Conservation (phyloP, 1,284 basidiomycete genomes). For the Schizophyllum amplum region DNA sequence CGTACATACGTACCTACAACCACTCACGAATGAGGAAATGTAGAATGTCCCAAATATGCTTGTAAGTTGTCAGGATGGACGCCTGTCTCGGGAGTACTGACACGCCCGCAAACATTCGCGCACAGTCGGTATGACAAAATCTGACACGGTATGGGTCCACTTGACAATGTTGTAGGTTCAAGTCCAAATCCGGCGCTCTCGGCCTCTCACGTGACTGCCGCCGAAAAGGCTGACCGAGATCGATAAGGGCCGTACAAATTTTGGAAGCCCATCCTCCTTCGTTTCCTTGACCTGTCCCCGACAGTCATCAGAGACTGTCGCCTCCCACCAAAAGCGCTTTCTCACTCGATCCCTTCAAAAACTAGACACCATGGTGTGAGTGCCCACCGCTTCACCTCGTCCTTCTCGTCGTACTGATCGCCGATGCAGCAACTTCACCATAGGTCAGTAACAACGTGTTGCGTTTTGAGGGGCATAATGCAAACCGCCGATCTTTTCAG, state of each 20-base stretch:
- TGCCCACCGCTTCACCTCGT: conserved; percentile 18
- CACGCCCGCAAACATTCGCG: no score
- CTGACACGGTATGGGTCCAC: neutral
- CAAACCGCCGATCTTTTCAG: conserved; percentile 28
- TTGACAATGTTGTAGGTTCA: neutral
- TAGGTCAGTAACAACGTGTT: conserved; percentile 51
- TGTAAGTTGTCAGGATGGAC: neutral
- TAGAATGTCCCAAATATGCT: no score
- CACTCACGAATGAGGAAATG: no score
- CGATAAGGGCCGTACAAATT: neutral
- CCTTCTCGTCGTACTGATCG: conserved; percentile 25
- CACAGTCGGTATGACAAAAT: neutral
- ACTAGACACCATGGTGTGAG: conserved; percentile 70
- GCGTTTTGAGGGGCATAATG: conserved; percentile 1
- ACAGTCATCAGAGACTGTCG: neutral
- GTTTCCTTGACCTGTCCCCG: neutral
- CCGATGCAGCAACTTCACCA: conserved; percentile 71
- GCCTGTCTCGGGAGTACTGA: no score
- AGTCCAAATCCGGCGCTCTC: no score
- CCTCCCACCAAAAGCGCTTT: conserved; percentile 18
- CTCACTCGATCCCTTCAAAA: conserved; percentile 23
- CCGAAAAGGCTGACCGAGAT: neutral
- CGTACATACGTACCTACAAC: neutral
- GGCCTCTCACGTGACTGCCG: neutral
- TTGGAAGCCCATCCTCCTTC: neutral